Evolutionary conservation across 768 basidiomycete species (phyloP).

Genomic region (Pulveroboletus sp.): DNA sequence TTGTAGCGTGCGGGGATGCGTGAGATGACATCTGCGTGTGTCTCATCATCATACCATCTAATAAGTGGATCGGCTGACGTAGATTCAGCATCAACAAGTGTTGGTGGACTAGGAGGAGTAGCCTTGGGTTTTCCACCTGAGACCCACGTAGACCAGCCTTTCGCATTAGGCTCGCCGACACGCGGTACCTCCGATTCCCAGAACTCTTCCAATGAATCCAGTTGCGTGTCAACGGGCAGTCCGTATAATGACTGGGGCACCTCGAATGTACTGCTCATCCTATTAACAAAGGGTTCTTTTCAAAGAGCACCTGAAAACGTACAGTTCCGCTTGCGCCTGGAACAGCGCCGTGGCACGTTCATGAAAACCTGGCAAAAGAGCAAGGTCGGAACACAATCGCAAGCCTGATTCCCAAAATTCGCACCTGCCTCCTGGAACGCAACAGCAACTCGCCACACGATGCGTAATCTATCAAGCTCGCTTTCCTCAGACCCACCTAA

Average conservation of each 20-base stretch:
- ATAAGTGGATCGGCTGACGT: constrained; percentile 56
- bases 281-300: constrained; percentile 5
- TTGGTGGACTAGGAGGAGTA: constrained; percentile 1
- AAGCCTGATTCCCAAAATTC: constrained; percentile 12
- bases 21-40: constrained; percentile 39
- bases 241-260: constrained; percentile 43
- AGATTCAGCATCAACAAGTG: constrained; percentile 17
- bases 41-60: constrained; percentile 61
- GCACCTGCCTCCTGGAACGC: constrained; percentile 64
- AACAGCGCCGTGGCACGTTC: constrained; percentile 76
- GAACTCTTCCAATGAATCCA: constrained; percentile 68
- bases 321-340: constrained; percentile 84
- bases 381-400: not conserved
- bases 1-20: constrained; percentile 53
- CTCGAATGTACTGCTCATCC: constrained; percentile 49
- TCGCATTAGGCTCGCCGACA: constrained; percentile 60
- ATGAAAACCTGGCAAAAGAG: constrained; percentile 47
- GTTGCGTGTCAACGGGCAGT: constrained; percentile 41
- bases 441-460: constrained; percentile 68
- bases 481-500: constrained; percentile 39
- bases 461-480: constrained; percentile 52
- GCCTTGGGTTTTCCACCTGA: constrained; percentile 38
- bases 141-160: constrained; percentile 68
- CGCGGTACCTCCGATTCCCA: constrained; percentile 83
- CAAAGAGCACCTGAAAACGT: constrained; percentile 23